Evolutionary conservation across 805 yeast species (phyloP).

Genomic region (Zygotorulaspora sp.): DNA sequence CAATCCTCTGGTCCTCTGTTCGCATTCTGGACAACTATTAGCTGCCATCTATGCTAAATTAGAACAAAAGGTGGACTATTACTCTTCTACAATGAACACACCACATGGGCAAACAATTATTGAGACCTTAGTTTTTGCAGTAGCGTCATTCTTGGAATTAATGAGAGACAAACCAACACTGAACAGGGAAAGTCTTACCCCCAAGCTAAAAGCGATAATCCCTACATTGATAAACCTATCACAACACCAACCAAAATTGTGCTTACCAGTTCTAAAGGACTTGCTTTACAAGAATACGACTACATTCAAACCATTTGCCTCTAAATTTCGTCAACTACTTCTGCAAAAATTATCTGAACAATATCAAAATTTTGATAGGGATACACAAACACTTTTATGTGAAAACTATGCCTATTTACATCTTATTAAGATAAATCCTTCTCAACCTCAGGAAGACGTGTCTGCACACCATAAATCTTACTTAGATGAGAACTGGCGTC

Average conservation of each 20-base stretch:
- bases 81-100: conserved; percentile 18
- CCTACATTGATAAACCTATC: conserved; percentile 45
- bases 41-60: conserved; percentile 27
- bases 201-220: conserved; percentile 64
- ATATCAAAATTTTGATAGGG: conserved; percentile 38
- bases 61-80: conserved; percentile 27
- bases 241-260: conserved; percentile 36
- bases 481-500: conserved; percentile 44
- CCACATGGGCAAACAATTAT: conserved; percentile 23
- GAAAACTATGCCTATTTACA: conserved; percentile 53
- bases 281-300: conserved; percentile 60
- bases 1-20: conserved; percentile 34
- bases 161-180: conserved; percentile 79
- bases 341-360: conserved; percentile 35
- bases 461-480: conserved; percentile 34
- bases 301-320: conserved; percentile 74
- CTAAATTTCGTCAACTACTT: conserved; percentile 51
- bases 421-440: conserved; percentile 51
- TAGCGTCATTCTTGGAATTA: conserved; percentile 34
- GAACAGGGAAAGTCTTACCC: conserved; percentile 78
- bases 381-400: conserved; percentile 42
- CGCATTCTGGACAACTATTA: conserved; percentile 31
- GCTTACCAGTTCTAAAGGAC: conserved; percentile 40
- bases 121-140: conserved; percentile 31
- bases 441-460: conserved; percentile 33